Percentiles rank a stretch among this genome's conserved stretches.
Evolutionary conservation across 352 stramenopile species (phyloP).

Genomic region (Thalassiosira livingstoniorum): DNA sequence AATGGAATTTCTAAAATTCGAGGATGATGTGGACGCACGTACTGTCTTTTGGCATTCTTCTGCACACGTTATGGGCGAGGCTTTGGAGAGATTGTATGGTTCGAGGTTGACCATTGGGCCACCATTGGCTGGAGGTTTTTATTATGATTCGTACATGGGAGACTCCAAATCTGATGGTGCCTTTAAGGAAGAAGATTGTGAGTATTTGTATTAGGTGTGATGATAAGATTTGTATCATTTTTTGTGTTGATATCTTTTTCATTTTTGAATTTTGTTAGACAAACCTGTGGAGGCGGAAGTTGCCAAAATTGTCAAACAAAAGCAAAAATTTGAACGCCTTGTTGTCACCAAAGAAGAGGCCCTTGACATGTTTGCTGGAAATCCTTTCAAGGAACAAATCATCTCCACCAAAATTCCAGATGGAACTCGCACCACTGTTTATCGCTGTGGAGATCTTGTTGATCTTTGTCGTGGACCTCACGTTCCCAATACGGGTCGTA

Average conservation of each 20-base stretch:
- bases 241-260: constrained; percentile 1
- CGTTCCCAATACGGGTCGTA: constrained; percentile 94
- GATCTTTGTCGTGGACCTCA: constrained; percentile 98
- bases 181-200: constrained; percentile 85
- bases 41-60: constrained; percentile 93
- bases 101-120: constrained; percentile 97
- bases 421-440: constrained; percentile 96
- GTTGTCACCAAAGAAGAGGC: constrained; percentile 98
- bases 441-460: constrained; percentile 97
- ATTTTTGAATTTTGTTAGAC: constrained; percentile 50
- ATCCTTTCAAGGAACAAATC: constrained; percentile 98
- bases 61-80: constrained; percentile 96
- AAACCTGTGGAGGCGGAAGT: constrained; percentile 90
- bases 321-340: constrained; percentile 98
- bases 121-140: constrained; percentile 97
- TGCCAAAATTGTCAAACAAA: constrained; percentile 93
- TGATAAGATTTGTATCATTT: constrained; percentile 2
- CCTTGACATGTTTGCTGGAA: constrained; percentile 98
- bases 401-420: constrained; percentile 97
- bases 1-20: constrained; percentile 98
- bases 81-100: constrained; percentile 96
- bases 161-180: constrained; percentile 72
- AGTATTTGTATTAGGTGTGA: constrained; percentile 55
- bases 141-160: constrained; percentile 99
- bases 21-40: constrained; percentile 93